Base-by-base conservation (phyloP, 768 basidiomycete genomes). In the Sporobolomyces phaffii region DNA sequence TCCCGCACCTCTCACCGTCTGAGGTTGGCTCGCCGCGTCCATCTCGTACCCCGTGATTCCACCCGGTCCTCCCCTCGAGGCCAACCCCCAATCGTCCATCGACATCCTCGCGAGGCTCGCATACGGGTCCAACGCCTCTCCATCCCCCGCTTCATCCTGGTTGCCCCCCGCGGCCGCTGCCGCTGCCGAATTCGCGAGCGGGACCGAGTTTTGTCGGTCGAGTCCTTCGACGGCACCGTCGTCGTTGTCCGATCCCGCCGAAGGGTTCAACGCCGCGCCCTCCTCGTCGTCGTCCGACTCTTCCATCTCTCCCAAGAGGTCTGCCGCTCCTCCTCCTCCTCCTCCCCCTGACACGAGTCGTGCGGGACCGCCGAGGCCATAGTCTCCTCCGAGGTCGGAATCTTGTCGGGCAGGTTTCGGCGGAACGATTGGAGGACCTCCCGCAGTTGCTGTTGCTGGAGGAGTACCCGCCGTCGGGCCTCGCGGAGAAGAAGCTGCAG, bases 201-300 rank as follows among this genome's bases (percentile, higher is more conserved):
- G 15, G 22, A 18, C 4, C 40, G 56, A 36, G 8, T 43, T 34
- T 31, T 50, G 13, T n/a, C 48, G 44, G 6, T 26, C 31, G 26
- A 36, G n/a, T 43, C 49, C 38, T n/a, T n/a, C n/a, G n/a, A n/a
- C 38, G 9, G 56, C 54, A 6, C 36, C 49, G 13, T 36, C 33
- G 5, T 45, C 41, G 7, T 56, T n/a, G 18, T 49, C 44, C 10
- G 20, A 36, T 4, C 36, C 18, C 3, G 24, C 36, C 58, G 31
- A 36, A 3, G 70, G 70, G 62, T 71, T 71, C 22, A 72, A 45
- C 45, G 70, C 70, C 43, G 60, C 54, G 5, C 61, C 69, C 41
- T 56, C 69, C 20, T 54, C 69, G n/a, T 71, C 70, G 7, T 72
- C 70, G n/a, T 72, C 65, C 38, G 60, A 65, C 10, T 71, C 61